Base-by-base conservation (phyloP, 2,329 filamentous ascomycete species). In the Diaporthe ampelina region DNA sequence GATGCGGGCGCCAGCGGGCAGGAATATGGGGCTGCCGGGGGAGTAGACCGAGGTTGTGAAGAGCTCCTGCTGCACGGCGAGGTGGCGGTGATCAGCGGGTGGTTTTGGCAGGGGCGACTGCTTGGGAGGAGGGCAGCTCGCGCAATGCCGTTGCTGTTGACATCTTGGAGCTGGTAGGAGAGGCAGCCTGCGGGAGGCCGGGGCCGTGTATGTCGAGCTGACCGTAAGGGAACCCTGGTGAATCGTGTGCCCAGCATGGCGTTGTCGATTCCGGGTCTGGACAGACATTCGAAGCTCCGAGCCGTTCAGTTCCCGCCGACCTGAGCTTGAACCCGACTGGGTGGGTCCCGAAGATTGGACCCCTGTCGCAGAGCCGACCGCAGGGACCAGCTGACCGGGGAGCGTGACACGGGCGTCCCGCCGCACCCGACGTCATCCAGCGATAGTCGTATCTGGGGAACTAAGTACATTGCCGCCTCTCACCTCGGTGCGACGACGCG, bases 21-120 rank as follows among this genome's bases (percentile, higher is more conserved):
- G 88, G 79, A 97, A 94, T 15, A 97, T 91, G 4, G 95, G 94
- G 21, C 94, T 97, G 1, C 95, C 95, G 3, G 95, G 94, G 79
- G 94, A 97, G 82, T 95, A 95, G 50, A 89, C 82, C 1, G 94
- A 95, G 19, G 90, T 94, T 50, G 91, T 94, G 83, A 97, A 97
- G 52, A 97, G 90, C 78, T 94, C 91, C 79, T 97, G 94, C 74
- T 91, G 86, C 68, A 89, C 78, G 63, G 88, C 91, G 74, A 93
- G 86, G 77, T 89, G 86, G 77, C 91, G 88, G 80, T 93, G 91
- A 78, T 93, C 91, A 74, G 75, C 82, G 50, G 78, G 78, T 26
- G 76, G 78, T 68, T 77, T 81, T 61, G 79, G 78, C 32, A 79
- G 77, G 24, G 76, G 56, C 50, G 71, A 48, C 32, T 77, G 65